Conservation (phyloP, 108 stramenopile genomes). For the Pseudonitzschia multistriata region DNA sequence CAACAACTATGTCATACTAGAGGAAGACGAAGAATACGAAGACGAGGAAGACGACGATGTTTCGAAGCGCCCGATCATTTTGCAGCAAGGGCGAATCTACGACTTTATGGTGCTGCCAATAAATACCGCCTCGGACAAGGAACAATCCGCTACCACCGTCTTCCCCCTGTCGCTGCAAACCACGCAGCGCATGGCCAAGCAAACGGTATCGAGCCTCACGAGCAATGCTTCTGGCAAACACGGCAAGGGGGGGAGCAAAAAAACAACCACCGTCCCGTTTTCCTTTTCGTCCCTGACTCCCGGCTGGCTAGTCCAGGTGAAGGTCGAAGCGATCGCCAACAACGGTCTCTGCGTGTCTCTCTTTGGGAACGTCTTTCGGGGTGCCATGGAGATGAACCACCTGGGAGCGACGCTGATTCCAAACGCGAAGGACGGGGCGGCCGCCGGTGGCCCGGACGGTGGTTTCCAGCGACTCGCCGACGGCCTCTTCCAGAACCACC, state of each 20-base stretch:
- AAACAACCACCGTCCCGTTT: conserved; percentile 22
- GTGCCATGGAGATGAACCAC: conserved; percentile 67
- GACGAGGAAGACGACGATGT: conserved; percentile 24
- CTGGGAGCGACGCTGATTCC: conserved; percentile 51
- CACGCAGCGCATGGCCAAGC: conserved; percentile 19
- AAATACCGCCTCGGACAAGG: neutral
- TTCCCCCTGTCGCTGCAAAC: conserved; percentile 36
- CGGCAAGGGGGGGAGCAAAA: conserved; percentile 11
- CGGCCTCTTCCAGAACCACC: conserved; percentile 34
- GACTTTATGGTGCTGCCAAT: conserved; percentile 40
- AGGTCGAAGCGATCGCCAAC: conserved; percentile 66
- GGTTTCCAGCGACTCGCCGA: conserved; percentile 31
- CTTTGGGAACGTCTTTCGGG: conserved; percentile 69
- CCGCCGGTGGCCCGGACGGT: neutral
- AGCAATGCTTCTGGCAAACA: neutral
- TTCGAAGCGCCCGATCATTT: conserved; percentile 24
- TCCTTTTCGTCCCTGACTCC: conserved; percentile 54
- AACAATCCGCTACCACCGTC: conserved; percentile 12
- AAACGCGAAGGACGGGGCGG: conserved; percentile 7
- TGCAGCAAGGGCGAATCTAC: conserved; percentile 47
- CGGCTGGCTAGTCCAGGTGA: conserved; percentile 62
- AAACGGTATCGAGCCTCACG: conserved; percentile 22
- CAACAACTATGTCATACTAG: conserved; percentile 38
- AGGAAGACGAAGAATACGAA: conserved; percentile 35
- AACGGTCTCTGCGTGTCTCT: conserved; percentile 84